Evolutionary conservation across 2,329 filamentous ascomycete genomes (phyloP).

Genomic region (Fusarium anguioides): DNA sequence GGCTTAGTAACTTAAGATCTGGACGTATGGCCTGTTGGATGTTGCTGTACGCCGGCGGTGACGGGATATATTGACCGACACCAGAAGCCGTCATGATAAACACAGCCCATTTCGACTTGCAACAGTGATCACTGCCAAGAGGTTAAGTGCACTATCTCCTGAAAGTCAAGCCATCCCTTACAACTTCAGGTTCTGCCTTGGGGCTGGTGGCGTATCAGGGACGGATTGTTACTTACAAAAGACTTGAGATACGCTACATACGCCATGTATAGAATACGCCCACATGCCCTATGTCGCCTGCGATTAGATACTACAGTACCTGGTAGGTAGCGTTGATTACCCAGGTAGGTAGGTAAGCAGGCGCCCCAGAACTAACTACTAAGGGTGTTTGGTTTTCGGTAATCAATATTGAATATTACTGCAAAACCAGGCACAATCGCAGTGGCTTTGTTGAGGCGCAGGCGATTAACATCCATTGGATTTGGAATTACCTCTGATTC

Average conservation of each 20-base stretch:
- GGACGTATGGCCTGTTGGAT: slow-evolving; percentile 11
- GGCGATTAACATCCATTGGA: slow-evolving; percentile 2
- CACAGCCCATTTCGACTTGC: background rate
- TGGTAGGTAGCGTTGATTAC: no score
- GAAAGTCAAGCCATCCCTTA: background rate
- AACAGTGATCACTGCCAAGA: background rate
- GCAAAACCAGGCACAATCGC: background rate
- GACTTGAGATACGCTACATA: background rate
- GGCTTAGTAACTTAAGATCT: slow-evolving; percentile 30
- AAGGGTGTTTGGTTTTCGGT: background rate
- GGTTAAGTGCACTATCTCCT: background rate
- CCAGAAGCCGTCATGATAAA: background rate
- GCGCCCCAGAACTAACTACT: no score
- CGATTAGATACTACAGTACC: background rate
- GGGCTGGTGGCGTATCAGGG: background rate
- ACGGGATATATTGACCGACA: slow-evolving; percentile 13
- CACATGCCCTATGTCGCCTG: background rate
- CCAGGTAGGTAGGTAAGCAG: no score
- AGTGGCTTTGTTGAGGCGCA: slow-evolving; percentile 33
- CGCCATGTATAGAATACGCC: slow-evolving; percentile 1
- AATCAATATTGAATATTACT: background rate
- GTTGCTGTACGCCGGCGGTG: slow-evolving; percentile 2
- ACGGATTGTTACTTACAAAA: background rate
- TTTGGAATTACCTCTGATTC: slow-evolving; percentile 29
- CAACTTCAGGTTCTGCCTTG: background rate